Evolutionary conservation across 1,139 yeast species (phyloP), one percentile per base, ranked within the genome.

Genomic region (Tardiomyces digboiensis): DNA sequence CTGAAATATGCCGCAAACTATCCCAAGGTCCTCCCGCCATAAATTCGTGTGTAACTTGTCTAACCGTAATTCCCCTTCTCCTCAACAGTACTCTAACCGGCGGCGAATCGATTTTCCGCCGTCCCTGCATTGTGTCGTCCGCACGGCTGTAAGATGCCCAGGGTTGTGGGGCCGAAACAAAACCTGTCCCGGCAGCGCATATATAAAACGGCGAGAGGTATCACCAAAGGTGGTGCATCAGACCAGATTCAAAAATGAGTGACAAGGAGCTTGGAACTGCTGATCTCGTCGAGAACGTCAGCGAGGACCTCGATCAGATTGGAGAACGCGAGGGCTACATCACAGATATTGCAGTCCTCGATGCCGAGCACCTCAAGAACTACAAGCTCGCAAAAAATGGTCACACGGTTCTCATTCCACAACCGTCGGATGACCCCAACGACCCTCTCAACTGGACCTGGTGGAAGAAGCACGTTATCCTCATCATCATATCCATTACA

Each of bases 331-430:
- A 26, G 14, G 33, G 33, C 5, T 26, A 26, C 33, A 26, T 26
- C 33, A 26, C 33, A 4, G 33, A 26, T 16, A 8, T 26, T 8
- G 12, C 33, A 8, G 16, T 13, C 8, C 33, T 26, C 5, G 33
- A 26, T n/a, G 10, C 5, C 33, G 10, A 5, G 33, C 33, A 72
- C 55, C 43, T 67, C 38, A 61, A 61, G 4, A 68, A 71, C 8
- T 53, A 53, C 13, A 62, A 71, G 41, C 52, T 66, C 33, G 68
- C 69, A 8, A 57, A 67, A 44, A 67, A 67, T 10, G 61, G 58
- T 6, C 53, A 61, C 44, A 23, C 40, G 33, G 59, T 62, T 16
- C 51, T 62, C 29, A 54, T 61, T 38, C 67, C 66, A 1, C 65
- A 60, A 36, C 67, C 67, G 4, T 52, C 59, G 29, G 55, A 52